Evolutionary conservation across 140 eudicot species (phyloP).

Genomic region (Artemisia princeps): DNA sequence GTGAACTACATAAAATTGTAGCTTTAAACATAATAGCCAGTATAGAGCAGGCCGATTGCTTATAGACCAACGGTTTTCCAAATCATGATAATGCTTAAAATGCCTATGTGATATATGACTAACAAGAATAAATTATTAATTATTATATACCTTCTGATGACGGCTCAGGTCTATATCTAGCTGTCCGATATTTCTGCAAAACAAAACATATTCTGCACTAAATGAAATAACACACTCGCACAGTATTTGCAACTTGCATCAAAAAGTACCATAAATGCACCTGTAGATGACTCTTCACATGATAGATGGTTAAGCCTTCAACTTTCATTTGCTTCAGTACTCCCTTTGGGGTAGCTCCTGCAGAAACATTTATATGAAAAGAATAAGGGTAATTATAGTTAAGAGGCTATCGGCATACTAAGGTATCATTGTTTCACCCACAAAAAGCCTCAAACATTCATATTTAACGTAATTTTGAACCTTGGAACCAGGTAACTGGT

Average conservation of each 20-base stretch:
- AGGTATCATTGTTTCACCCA: too few species aligned
- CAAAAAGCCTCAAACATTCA: too few species aligned
- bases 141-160: conserved; percentile 54
- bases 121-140: neutral
- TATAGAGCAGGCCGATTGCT: too few species aligned
- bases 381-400: neutral
- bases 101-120: neutral
- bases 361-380: conserved; percentile 10
- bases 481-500: too few species aligned
- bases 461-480: too few species aligned
- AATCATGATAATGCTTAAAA: neutral
- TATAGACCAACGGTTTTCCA: neutral
- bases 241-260: neutral
- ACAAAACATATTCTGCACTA: conserved; percentile 6
- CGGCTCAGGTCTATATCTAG: conserved; percentile 86
- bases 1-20: conserved; percentile 1
- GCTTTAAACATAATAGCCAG: neutral
- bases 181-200: conserved; percentile 88
- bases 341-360: conserved; percentile 98
- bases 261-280: conserved; percentile 34
- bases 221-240: conserved; percentile 16
- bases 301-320: conserved; percentile 90
- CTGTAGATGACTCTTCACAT: conserved; percentile 94
- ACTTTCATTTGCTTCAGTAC: conserved; percentile 85
- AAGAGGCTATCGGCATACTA: too few species aligned